These are phyloP conservation scores for Lycium barbarum DNA, from an alignment of 257 asterid genomes.

Conservation along the genomic window DNA sequence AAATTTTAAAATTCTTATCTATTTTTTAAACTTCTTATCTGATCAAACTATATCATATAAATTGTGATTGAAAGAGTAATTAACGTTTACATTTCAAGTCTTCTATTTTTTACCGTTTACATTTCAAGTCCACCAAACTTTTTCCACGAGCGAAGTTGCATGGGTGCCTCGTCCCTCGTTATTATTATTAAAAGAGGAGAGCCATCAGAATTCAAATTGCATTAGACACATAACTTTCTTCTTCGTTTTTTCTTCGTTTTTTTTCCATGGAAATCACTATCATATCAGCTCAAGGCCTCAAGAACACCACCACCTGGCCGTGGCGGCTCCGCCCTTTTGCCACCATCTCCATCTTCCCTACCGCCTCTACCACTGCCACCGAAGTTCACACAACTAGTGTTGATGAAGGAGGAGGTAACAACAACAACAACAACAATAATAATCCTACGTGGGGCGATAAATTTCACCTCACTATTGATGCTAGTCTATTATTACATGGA, in stretches of 20 bases:
- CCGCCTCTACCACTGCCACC: background rate
- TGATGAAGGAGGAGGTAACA: conserved; percentile 45
- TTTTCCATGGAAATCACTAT: conserved; percentile 47
- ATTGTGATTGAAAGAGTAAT: background rate
- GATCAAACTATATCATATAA: background rate
- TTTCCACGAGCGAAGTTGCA: conserved; percentile 59
- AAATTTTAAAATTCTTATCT: too few species aligned
- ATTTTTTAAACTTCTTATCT: too few species aligned
- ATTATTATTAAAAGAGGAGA: background rate
- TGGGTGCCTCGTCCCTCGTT: background rate
- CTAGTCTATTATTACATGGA: conserved; percentile 37
- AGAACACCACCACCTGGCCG: conserved; percentile 26
- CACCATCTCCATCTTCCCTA: conserved; percentile 28
- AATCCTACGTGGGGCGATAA: conserved; percentile 59
- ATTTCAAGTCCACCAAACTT: conserved; percentile 28
- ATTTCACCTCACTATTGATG: conserved; percentile 43
- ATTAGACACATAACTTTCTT: background rate
- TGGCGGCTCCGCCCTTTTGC: conserved; percentile 47
- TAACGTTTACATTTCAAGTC: background rate
- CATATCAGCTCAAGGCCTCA: conserved; percentile 58
- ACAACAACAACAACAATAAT: background rate
- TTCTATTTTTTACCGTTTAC: background rate
- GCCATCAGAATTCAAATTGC: background rate
- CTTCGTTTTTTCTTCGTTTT: background rate
- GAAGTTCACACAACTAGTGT: conserved; percentile 36